These are phyloP conservation scores for Cenchrus fungigraminus DNA, from an alignment of 176 grass and related monocot species.

Conservation along the genomic window DNA sequence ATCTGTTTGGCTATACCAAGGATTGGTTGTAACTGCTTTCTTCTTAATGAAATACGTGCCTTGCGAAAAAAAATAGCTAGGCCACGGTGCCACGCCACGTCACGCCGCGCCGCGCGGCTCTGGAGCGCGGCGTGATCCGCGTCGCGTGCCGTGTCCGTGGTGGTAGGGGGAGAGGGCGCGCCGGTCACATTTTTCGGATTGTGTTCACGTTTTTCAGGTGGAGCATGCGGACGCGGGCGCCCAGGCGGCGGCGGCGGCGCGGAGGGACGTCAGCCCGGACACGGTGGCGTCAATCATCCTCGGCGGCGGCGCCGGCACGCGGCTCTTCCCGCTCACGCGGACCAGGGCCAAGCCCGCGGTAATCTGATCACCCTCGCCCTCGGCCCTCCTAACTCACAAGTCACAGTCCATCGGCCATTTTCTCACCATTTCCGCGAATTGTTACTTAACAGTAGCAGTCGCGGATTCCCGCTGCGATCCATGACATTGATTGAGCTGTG, in stretches of 20 bases:
- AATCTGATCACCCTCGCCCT: constrained; percentile 35
- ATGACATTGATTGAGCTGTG: not conserved
- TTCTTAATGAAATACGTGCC: no score
- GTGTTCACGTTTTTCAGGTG: not conserved
- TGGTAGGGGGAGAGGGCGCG: not conserved
- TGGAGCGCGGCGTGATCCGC: constrained; percentile 6
- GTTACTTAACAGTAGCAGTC: not conserved
- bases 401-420: not conserved
- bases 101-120: no score
- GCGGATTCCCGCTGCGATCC: not conserved
- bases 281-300: constrained; percentile 79
- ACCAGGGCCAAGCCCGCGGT: constrained; percentile 90
- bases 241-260: constrained; percentile 26
- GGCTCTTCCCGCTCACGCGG: constrained; percentile 80
- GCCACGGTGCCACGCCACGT: not conserved
- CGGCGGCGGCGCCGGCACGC: constrained; percentile 78
- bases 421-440: not conserved
- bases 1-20: no score
- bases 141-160: not conserved
- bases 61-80: not conserved
- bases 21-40: no score
- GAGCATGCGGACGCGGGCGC: constrained; percentile 20
- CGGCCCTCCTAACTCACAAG: not conserved
- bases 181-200: not conserved
- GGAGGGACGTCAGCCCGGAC: constrained; percentile 55